A percentile compares a stretch with the other conserved stretches of the same genome.
Conservation (phyloP, 2,329 filamentous ascomycete species). For the Truncatella angustata region DNA sequence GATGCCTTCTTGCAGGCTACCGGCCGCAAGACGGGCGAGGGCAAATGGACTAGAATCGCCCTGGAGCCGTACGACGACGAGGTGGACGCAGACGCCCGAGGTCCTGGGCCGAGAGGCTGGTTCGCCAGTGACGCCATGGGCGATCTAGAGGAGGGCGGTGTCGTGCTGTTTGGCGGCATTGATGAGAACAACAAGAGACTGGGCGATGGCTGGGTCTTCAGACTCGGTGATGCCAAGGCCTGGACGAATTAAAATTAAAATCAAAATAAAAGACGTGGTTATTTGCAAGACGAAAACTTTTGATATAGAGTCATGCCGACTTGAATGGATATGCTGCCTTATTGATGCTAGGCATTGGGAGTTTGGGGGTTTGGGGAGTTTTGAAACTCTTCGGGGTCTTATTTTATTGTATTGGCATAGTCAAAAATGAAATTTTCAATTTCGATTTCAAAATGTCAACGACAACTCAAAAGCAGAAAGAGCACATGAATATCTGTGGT, state of each 20-base stretch:
- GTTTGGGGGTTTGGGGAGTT: too few relatives aligned
- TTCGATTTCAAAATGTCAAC: too few relatives aligned
- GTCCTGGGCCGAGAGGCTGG: constrained; percentile 56
- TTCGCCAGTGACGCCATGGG: constrained; percentile 55
- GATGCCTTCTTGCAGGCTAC: constrained; percentile 54
- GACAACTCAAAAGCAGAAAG: too few relatives aligned
- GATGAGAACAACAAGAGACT: constrained; percentile 48
- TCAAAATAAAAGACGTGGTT: constrained; percentile 1
- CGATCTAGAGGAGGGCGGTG: constrained; percentile 57
- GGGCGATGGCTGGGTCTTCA: constrained; percentile 64
- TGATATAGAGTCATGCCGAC: too few relatives aligned
- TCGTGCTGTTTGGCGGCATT: constrained; percentile 62
- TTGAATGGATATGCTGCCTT: too few relatives aligned
- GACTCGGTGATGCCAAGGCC: constrained; percentile 36
- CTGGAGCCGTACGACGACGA: constrained; percentile 51
- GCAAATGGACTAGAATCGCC: constrained; percentile 54
- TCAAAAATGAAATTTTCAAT: too few relatives aligned
- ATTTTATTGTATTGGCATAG: too few relatives aligned
- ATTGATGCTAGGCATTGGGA: too few relatives aligned
- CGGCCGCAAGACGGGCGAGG: constrained; percentile 54
- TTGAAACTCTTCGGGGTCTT: too few relatives aligned
- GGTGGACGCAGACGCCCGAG: constrained; percentile 40
- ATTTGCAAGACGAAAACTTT: too few relatives aligned
- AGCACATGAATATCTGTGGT: too few relatives aligned
- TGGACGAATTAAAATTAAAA: not conserved